A percentile compares a stretch with the other conserved stretches of the same genome.
Evolutionary conservation across 257 asterid species (phyloP).

Genomic region (Voacanga thouarsii): DNA sequence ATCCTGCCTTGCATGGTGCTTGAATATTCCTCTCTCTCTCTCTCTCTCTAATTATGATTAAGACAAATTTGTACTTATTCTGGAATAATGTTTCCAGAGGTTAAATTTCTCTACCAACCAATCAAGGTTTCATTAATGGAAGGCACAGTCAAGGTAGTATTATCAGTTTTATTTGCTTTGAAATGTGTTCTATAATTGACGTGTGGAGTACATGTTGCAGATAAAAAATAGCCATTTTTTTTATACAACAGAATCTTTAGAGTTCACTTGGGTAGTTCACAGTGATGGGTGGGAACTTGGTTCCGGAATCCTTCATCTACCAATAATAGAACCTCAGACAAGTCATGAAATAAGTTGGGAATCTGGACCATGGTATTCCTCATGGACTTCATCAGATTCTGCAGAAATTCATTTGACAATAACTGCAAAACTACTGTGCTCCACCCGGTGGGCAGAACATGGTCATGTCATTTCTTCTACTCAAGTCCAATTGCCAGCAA

Average conservation of each 20-base stretch:
- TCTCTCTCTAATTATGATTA: not conserved
- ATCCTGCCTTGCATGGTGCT: slow-evolving; percentile 87
- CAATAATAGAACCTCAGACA: slow-evolving; percentile 60
- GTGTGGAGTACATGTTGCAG: slow-evolving; percentile 37
- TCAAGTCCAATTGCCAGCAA: slow-evolving; percentile 67
- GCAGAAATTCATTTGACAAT: slow-evolving; percentile 63
- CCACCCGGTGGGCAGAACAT: slow-evolving; percentile 78
- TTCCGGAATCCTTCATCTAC: slow-evolving; percentile 58
- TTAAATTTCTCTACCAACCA: slow-evolving; percentile 87
- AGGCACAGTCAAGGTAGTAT: slow-evolving; percentile 65
- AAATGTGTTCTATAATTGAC: slow-evolving; percentile 10
- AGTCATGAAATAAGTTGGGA: slow-evolving; percentile 51
- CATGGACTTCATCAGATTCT: slow-evolving; percentile 55
- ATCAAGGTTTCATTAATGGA: slow-evolving; percentile 68
- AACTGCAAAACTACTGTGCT: slow-evolving; percentile 49
- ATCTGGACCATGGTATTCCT: slow-evolving; percentile 75
- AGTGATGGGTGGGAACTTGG: slow-evolving; percentile 81
- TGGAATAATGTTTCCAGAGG: slow-evolving; percentile 51
- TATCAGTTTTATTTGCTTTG: slow-evolving; percentile 11
- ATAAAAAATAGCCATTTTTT: slow-evolving; percentile 76
- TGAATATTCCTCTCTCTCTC: not conserved
- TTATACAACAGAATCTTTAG: slow-evolving; percentile 64
- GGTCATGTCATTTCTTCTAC: slow-evolving; percentile 80
- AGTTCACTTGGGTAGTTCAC: slow-evolving; percentile 63
- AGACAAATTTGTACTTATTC: not conserved